Base-by-base conservation (phyloP, 129 eudicot species). In the Lonicera japonica region DNA sequence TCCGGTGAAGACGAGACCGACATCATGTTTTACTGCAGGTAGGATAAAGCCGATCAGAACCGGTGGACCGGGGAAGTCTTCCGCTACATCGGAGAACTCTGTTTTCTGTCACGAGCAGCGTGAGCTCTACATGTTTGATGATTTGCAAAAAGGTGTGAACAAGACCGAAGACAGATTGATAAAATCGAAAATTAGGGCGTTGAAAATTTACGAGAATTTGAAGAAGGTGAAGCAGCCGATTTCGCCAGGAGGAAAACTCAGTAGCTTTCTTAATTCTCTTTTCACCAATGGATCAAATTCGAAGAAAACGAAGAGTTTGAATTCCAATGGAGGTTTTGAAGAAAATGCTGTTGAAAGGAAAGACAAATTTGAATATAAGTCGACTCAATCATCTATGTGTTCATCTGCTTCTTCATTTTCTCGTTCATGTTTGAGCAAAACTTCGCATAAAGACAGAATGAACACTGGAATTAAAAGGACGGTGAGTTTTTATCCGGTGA, bases 321-420 rank as follows among this genome's bases (percentile, higher is more conserved):
- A 55, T 41, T 14, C 74, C 16, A 29, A 15, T 47, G n/a, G n/a
- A n/a, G n/a, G n/a, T n/a, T n/a, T n/a, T n/a, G n/a, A n/a, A n/a
- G n/a, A n/a, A n/a, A n/a, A n/a, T n/a, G n/a, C n/a, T n/a, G n/a
- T 47, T 15, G n/a, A 63, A 25, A 15, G 56, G 21, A 54, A 25
- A 48, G 43, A 14, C 18, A 57, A 10, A 23, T 22, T 23, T 24
- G 16, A 46, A 3, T 16, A 46, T 23, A 60, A 65, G 11, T 29
- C 63, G 16, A 60, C 63, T 5, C n/a, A n/a, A n/a, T n/a, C n/a
- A n/a, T n/a, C n/a, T n/a, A n/a, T n/a, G n/a, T 86, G 87, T 75
- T 87, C 95, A 9, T 83, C 90, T 2, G 87, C 85, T 57, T 80
- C 95, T 56, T 83, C 90, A 17, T 84, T 66, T 69, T 84, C 92